Conservation (phyloP, 2,329 filamentous ascomycete genomes). For the Leptodontidium sp. region DNA sequence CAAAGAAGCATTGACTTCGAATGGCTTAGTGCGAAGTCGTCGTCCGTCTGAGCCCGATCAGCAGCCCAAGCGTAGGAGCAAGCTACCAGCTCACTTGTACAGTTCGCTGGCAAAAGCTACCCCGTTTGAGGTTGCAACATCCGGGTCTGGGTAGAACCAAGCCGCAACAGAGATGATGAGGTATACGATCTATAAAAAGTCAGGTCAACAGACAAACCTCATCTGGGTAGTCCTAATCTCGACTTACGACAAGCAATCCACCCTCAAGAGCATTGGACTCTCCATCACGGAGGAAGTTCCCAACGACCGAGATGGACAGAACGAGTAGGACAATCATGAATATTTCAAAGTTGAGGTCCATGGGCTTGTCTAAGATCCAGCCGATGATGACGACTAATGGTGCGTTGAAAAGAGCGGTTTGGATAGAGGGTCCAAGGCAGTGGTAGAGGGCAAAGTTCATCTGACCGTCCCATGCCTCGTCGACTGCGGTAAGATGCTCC, state of each 20-base stretch:
- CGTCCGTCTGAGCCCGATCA: neutral
- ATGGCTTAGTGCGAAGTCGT: neutral
- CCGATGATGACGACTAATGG: conserved; percentile 84
- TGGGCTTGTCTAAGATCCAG: conserved; percentile 75
- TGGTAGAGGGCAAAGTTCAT: conserved; percentile 54
- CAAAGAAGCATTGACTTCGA: neutral
- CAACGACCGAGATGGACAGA: conserved; percentile 83
- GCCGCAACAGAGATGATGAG: neutral
- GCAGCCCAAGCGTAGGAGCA: neutral
- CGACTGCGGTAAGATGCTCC: conserved; percentile 83
- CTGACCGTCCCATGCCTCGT: conserved; percentile 83
- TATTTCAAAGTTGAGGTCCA: conserved; percentile 85
- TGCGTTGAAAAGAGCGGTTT: conserved; percentile 88
- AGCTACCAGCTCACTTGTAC: neutral
- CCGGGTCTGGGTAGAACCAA: conserved; percentile 55
- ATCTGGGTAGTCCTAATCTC: neutral
- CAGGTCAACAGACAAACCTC: neutral
- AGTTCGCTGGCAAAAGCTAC: neutral
- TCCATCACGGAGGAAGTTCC: conserved; percentile 85
- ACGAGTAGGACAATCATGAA: conserved; percentile 88
- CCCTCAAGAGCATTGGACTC: conserved; percentile 94
- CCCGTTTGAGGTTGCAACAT: conserved; percentile 17
- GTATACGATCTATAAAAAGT: neutral
- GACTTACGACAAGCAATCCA: conserved; percentile 53
- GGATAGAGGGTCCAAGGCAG: conserved; percentile 76